phyloP scores from a whole-genome alignment of 1,139 yeast species.

The Protomyces lactucae-debilis region DNA sequence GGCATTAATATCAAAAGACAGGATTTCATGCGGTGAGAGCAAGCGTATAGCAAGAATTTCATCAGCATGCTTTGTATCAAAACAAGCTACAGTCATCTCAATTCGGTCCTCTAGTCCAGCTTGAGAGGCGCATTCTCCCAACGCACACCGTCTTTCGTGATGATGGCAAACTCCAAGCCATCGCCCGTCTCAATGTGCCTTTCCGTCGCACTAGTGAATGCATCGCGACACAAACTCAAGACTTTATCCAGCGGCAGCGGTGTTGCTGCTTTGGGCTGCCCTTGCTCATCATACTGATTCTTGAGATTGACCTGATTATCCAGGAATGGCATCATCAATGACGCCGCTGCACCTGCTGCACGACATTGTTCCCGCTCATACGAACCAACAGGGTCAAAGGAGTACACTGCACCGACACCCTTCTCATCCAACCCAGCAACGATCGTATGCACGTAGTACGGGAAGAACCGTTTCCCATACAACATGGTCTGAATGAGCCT shows the following conservation, averaged over 20 bases:
- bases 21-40: slow-evolving; percentile 69
- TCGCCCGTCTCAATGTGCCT: slow-evolving; percentile 98
- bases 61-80: too few species aligned
- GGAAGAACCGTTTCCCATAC: slow-evolving; percentile 92
- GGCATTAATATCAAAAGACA: slow-evolving; percentile 89
- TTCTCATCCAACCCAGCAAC: slow-evolving; percentile 89
- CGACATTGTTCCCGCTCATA: slow-evolving; percentile 96
- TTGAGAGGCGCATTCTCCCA: slow-evolving; percentile 79
- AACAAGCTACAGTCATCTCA: too few species aligned
- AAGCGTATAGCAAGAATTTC: not conserved
- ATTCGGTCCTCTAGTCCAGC: slow-evolving; percentile 54
- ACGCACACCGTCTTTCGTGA: slow-evolving; percentile 87
- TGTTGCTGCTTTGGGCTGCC: slow-evolving; percentile 54
- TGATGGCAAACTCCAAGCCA: slow-evolving; percentile 81
- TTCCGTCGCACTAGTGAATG: slow-evolving; percentile 93
- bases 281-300: slow-evolving; percentile 75
- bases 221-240: slow-evolving; percentile 79
- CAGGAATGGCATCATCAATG: slow-evolving; percentile 91
- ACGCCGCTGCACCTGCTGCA: slow-evolving; percentile 97
- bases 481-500: slow-evolving; percentile 84
- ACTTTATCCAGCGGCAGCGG: slow-evolving; percentile 79
- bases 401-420: slow-evolving; percentile 79
- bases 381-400: slow-evolving; percentile 96
- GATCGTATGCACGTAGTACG: slow-evolving; percentile 91
- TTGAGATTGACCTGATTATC: slow-evolving; percentile 83